A percentile compares a stretch with the other conserved stretches of the same genome.
These are phyloP conservation scores for Aspergillus awamori DNA, from an alignment of 2,329 filamentous ascomycete species.

Conservation along the genomic window DNA sequence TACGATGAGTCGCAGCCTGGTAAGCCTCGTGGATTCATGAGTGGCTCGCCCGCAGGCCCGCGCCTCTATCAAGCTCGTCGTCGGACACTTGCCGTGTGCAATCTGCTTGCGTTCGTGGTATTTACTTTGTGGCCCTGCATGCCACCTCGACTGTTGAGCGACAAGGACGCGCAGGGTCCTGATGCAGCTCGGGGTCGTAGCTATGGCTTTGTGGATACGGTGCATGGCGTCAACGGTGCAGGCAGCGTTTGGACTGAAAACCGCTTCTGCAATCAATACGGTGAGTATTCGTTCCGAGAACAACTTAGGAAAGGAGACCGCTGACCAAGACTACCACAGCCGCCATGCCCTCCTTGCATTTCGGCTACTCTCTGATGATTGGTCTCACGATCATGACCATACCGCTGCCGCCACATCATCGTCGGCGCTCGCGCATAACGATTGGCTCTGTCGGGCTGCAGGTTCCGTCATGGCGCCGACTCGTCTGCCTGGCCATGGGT, in stretches of 20 bases:
- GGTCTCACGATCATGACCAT: conserved; percentile 69
- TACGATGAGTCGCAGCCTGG: conserved; percentile 44
- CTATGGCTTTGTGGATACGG: conserved; percentile 62
- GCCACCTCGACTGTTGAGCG: conserved; percentile 61
- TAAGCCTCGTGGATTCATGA: conserved; percentile 38
- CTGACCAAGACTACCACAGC: conserved; percentile 43
- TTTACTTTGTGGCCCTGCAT: conserved; percentile 65
- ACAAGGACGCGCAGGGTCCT: conserved; percentile 56
- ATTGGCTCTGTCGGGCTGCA: conserved; percentile 40
- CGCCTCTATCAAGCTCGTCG: conserved; percentile 59
- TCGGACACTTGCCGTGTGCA: conserved; percentile 61
- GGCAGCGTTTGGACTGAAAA: conserved; percentile 74
- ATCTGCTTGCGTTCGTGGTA: conserved; percentile 61
- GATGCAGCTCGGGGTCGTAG: conserved; percentile 62
- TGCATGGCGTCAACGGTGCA: conserved; percentile 60
- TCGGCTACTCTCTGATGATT: conserved; percentile 74
- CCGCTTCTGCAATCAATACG: conserved; percentile 75
- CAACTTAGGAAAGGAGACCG: background rate
- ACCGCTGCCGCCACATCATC: conserved; percentile 60
- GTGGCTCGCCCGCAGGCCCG: conserved; percentile 52
- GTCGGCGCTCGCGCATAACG: conserved; percentile 40
- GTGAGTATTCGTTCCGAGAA: conserved; percentile 43
- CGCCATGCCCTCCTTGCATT: conserved; percentile 76
- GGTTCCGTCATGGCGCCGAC: conserved; percentile 55
- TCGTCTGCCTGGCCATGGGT: conserved; percentile 55